Evolutionary conservation across 495 filamentous ascomycete species (phyloP).

Genomic region (Aspergillus egyptiacus): DNA sequence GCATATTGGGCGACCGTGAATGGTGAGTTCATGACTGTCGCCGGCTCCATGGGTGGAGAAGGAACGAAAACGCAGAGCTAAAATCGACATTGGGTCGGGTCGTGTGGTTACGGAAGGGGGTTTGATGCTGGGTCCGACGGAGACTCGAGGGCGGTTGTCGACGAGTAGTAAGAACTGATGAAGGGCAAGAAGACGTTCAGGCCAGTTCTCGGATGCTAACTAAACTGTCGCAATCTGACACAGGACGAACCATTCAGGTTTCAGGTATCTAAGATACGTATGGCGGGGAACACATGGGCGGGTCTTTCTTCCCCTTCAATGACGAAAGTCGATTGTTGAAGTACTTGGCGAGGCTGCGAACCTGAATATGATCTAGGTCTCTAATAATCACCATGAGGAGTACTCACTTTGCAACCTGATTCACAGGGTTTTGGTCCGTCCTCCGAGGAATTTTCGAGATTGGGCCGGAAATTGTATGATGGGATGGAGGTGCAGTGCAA

Average conservation of each 20-base stretch:
- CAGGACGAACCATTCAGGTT: too few species aligned
- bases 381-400: too few species aligned
- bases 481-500: too few species aligned
- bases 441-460: too few species aligned
- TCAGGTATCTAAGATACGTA: background rate
- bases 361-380: too few species aligned
- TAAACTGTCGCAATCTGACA: too few species aligned
- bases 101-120: background rate
- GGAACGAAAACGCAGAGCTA: background rate
- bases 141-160: background rate
- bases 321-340: constrained; percentile 2
- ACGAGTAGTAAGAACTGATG: constrained; percentile 4
- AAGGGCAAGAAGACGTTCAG: constrained; percentile 1
- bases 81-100: background rate
- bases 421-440: too few species aligned
- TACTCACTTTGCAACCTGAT: too few species aligned
- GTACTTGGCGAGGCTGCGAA: constrained; percentile 1
- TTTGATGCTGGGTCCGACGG: constrained; percentile 5
- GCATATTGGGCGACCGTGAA: background rate
- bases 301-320: background rate
- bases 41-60: constrained; percentile 2
- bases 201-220: too few species aligned
- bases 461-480: too few species aligned
- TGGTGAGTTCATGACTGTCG: constrained; percentile 2
- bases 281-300: constrained; percentile 1